Base-by-base conservation (phyloP, 208 protist species). In the Trypanosoma caninum region DNA sequence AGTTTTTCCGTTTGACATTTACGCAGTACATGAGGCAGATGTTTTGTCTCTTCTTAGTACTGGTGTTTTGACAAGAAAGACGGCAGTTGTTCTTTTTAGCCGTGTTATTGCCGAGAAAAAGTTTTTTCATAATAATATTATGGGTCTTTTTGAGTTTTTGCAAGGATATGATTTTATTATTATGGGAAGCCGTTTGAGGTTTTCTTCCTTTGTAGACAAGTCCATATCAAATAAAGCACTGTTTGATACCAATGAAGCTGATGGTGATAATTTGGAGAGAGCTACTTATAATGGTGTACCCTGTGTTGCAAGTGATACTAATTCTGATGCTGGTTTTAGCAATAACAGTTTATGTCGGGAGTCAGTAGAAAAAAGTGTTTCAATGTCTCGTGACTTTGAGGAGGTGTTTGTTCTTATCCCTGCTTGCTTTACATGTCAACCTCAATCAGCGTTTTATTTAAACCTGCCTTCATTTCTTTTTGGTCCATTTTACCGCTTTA, bases 401-500 rank as follows among this genome's bases (percentile, higher is more conserved):
- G 76, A 94, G 47, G 70, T 64, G 18, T 93, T 93, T 54, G 52
- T 91, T 23, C 44, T 91, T 0, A 60, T 91, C 27, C 87, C 87
- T 7, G 67, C 70, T 20, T 78, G 63, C 44, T 91, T 89, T 53
- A 58, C 34, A 14, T 55, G 35, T 14, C 55, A 72, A 7, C 67
- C 80, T 4, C 80, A 84, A n/a, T 65, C 82, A 1, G 68, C 74
- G 0, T 78, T 94, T 14, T 75, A 73, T 44, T 34, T 71, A 56
- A 65, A 87, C 41, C 47, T 89, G 41, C 60, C 82, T 28, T 74
- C 70, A 23, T 78, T 88, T 30, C 74, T 94, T 9, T 79, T 76
- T 11, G 87, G 87, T 0, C 87, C 87, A 0, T 91, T 91, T 45
- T 91, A 90, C 69, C 76, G 86, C 27, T 90, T 94, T 47, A 87